Evolutionary conservation across 352 stramenopile genomes (phyloP).

Genomic region (Pythium coloratum): DNA sequence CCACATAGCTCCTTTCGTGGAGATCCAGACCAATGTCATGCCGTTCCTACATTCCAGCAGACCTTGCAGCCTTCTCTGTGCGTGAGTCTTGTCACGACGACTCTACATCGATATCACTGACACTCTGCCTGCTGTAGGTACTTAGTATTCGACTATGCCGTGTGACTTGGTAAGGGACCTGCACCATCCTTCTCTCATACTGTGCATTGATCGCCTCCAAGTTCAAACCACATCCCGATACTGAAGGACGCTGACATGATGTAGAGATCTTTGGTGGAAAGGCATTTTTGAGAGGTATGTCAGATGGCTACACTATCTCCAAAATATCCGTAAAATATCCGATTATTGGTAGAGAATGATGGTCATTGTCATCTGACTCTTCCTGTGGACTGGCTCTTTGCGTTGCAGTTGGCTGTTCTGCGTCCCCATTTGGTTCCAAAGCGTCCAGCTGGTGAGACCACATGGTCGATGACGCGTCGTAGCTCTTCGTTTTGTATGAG

Average conservation of each 20-base stretch:
- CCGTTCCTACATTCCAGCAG: too few relatives aligned
- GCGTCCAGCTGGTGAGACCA: neutral
- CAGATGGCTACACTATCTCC: neutral
- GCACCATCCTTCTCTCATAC: too few relatives aligned
- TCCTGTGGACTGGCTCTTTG: neutral
- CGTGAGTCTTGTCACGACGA: too few relatives aligned
- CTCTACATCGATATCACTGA: too few relatives aligned
- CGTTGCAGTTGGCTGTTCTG: neutral
- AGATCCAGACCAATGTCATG: too few relatives aligned
- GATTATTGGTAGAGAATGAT: neutral
- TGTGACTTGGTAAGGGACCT: too few relatives aligned
- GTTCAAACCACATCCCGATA: neutral
- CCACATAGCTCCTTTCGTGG: too few relatives aligned
- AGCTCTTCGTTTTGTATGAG: neutral
- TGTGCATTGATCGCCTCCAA: too few relatives aligned
- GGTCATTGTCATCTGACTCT: neutral
- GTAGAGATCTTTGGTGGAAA: too few relatives aligned
- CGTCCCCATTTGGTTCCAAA: neutral
- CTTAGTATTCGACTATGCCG: too few relatives aligned
- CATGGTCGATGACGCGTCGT: constrained; percentile 4
- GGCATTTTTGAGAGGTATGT: neutral
- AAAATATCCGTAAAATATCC: neutral
- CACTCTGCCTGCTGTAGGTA: too few relatives aligned
- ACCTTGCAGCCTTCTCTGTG: too few relatives aligned
- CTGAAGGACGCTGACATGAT: neutral